A percentile compares a stretch with the other conserved stretches of the same genome.
Evolutionary conservation across 768 basidiomycete species (phyloP).

Genomic region (Lentinula detonsa): DNA sequence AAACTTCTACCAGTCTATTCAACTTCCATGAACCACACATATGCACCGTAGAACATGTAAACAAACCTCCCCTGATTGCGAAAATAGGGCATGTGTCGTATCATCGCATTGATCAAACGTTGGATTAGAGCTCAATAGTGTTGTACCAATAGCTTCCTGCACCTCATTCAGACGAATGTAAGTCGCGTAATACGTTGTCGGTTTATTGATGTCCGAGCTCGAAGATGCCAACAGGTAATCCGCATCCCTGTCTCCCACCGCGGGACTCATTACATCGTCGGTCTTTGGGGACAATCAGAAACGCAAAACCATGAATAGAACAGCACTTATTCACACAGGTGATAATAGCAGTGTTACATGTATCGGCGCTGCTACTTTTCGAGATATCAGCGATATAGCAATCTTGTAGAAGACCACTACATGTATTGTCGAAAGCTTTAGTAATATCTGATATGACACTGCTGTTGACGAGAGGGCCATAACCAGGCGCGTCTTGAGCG

Average conservation of each 20-base stretch:
- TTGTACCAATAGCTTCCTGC: conserved; percentile 30
- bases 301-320: neutral
- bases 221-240: conserved; percentile 24
- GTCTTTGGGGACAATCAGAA: conserved; percentile 13
- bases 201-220: conserved; percentile 24
- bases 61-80: conserved; percentile 23
- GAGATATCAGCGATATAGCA: conserved; percentile 28
- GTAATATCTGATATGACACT: conserved; percentile 26
- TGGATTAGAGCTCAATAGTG: conserved; percentile 12
- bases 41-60: neutral
- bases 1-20: conserved; percentile 24
- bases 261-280: conserved; percentile 24
- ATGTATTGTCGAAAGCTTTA: conserved; percentile 29
- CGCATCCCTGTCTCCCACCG: conserved; percentile 26
- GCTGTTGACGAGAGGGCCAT: conserved; percentile 35
- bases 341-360: conserved; percentile 29
- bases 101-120: conserved; percentile 27
- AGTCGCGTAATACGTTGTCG: conserved; percentile 29
- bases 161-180: conserved; percentile 26
- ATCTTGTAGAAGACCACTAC: conserved; percentile 27
- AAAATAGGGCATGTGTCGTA: conserved; percentile 17
- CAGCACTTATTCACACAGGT: conserved; percentile 30
- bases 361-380: conserved; percentile 24
- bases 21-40: neutral
- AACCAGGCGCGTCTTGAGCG: conserved; percentile 36